Conservation (phyloP, 169 alveolate genomes). For the Cryptosporidium canis region DNA sequence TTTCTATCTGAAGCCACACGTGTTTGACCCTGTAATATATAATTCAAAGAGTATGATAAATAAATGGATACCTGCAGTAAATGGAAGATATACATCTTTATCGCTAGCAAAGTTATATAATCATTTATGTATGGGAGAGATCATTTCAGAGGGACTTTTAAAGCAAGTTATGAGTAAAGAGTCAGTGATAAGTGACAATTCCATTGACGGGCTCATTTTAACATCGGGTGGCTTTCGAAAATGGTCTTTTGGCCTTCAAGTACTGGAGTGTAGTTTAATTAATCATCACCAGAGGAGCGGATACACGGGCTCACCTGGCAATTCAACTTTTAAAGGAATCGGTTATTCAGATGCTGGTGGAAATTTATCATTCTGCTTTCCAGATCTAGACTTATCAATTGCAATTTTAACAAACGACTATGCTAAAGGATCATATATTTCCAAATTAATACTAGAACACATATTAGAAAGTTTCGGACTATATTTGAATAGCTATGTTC, state of each 20-base stretch:
- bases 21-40: constrained; percentile 75
- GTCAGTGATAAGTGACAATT: constrained; percentile 68
- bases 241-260: constrained; percentile 79
- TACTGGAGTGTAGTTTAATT: constrained; percentile 73
- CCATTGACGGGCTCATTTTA: constrained; percentile 74
- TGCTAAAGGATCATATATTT: constrained; percentile 74
- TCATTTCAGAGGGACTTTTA: constrained; percentile 10
- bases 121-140: constrained; percentile 23
- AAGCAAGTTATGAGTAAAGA: constrained; percentile 45
- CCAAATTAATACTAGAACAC: background rate
- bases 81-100: constrained; percentile 76
- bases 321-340: constrained; percentile 64
- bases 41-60: constrained; percentile 76
- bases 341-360: constrained; percentile 79
- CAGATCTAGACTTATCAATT: constrained; percentile 76
- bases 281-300: background rate
- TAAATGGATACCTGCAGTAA: constrained; percentile 77
- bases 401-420: constrained; percentile 75
- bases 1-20: constrained; percentile 73
- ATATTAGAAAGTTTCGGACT: constrained; percentile 42
- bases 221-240: constrained; percentile 77
- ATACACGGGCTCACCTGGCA: background rate
- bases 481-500: constrained; percentile 5
- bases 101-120: constrained; percentile 75
- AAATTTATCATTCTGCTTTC: constrained; percentile 74